phyloP scores from a whole-genome alignment of 1,284 basidiomycete genomes.

The Trichosporon sp. region DNA sequence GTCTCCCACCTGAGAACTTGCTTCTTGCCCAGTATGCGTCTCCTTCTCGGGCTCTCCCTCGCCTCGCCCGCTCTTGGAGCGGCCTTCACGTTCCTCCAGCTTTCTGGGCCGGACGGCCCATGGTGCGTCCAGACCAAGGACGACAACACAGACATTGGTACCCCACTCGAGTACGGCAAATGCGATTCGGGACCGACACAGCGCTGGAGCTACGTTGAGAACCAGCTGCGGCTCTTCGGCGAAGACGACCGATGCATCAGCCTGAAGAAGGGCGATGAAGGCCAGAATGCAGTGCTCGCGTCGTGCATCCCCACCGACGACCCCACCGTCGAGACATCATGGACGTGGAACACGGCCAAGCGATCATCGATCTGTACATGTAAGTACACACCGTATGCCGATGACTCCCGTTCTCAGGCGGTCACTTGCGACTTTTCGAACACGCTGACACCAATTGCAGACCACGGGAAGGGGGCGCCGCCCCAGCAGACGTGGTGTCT shows the following conservation, averaged over 20 bases:
- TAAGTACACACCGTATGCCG: neutral
- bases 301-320: neutral
- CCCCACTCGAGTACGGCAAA: neutral
- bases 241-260: neutral
- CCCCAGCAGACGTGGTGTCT: neutral
- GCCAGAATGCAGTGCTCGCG: neutral
- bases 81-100: neutral
- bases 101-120: neutral
- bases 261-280: neutral
- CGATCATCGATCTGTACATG: neutral
- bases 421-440: too few species aligned
- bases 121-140: constrained; percentile 11
- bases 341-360: neutral
- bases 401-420: too few species aligned
- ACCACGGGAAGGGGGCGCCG: neutral
- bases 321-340: neutral
- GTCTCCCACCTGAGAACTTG: neutral
- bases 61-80: constrained; percentile 15
- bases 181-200: neutral
- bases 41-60: constrained; percentile 23
- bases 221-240: constrained; percentile 5
- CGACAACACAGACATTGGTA: neutral
- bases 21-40: neutral
- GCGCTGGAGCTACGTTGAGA: constrained; percentile 3
- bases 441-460: neutral